Evolutionary conservation across 768 basidiomycete genomes (phyloP), one percentile per base, ranked within the genome.

Genomic region (Myochromella boudieri): DNA sequence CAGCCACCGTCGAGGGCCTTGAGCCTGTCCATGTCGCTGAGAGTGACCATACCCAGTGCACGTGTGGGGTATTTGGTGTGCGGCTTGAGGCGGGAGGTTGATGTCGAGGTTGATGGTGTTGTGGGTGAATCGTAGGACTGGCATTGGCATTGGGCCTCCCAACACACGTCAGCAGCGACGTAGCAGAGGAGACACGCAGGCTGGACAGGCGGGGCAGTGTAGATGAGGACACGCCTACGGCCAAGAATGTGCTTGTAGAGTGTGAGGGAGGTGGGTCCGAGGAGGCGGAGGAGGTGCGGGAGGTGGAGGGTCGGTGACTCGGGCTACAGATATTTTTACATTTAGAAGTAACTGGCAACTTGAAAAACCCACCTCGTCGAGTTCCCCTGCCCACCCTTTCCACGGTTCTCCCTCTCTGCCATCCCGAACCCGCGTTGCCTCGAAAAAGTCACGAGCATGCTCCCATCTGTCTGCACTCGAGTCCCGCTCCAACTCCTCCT

Each of bases 211-310:
- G 89, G 88, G 1, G 81, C 68, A 0, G 90, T 88, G 60, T 87
- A 88, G 26, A 93, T 84, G 28, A 93, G 68, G n/a, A 92, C 78
- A 12, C 91, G 74, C 42, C 75, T 80, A 5, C 90, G 77, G 0
- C 83, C 84, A 4, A 92, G 72, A 12, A 89, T 78, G 55, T 91
- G 81, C 57, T 91, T 91, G 68, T 88, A 89, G 2, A 92, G 64
- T 0, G 87, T 91, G 27, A 92, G 66, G 0, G 81, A 79, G 1
- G 88, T 87, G 0, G 89, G 87, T 0, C 91, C 91, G 20, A 93
- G 71, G 42, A 91, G 82, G 22, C 84, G 82, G 22, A 92, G 66
- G 17, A 92, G 68, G 48, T 89, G 85, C 0, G 90, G 77, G 31
- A 93, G 79, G 52, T 89, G 87, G 2, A 85, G 64, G 4, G 82